phyloP scores from a whole-genome alignment of 1,284 basidiomycete genomes.

The Melampsora americana region DNA sequence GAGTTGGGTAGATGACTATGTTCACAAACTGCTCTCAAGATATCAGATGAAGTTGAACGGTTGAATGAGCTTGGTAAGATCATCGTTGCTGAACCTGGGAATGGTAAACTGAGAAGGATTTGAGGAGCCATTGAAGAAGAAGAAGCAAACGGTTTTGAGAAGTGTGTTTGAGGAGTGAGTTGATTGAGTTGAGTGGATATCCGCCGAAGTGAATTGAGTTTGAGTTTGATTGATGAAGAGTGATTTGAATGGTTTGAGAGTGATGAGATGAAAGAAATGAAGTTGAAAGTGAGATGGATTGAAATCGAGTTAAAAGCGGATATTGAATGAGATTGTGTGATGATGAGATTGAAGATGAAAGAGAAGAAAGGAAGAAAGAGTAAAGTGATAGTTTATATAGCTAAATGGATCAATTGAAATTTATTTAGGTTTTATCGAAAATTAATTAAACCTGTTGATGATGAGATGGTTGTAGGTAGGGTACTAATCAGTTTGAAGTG shows the following conservation, averaged over 20 bases:
- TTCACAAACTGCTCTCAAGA: constrained; percentile 33
- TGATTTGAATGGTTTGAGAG: not conserved
- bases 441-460: too few species aligned
- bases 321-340: not conserved
- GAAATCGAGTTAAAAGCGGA: too few species aligned
- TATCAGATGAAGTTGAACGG: not conserved
- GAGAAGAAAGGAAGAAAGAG: not conserved
- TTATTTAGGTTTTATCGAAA: too few species aligned
- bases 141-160: too few species aligned
- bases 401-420: not conserved
- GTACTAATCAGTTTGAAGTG: too few species aligned
- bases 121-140: constrained; percentile 27
- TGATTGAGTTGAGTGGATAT: not conserved
- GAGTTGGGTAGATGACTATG: constrained; percentile 15
- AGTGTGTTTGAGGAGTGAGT: not conserved
- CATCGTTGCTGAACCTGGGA: constrained; percentile 34
- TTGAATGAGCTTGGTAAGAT: not conserved
- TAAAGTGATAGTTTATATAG: too few species aligned
- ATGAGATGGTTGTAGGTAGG: too few species aligned
- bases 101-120: constrained; percentile 30
- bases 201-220: too few species aligned
- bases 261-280: not conserved
- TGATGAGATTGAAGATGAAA: not conserved
- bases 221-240: too few species aligned
- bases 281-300: constrained; percentile 6